Base-by-base conservation (phyloP, 2,329 filamentous ascomycete species). In the Sclerotinia glacialis region DNA sequence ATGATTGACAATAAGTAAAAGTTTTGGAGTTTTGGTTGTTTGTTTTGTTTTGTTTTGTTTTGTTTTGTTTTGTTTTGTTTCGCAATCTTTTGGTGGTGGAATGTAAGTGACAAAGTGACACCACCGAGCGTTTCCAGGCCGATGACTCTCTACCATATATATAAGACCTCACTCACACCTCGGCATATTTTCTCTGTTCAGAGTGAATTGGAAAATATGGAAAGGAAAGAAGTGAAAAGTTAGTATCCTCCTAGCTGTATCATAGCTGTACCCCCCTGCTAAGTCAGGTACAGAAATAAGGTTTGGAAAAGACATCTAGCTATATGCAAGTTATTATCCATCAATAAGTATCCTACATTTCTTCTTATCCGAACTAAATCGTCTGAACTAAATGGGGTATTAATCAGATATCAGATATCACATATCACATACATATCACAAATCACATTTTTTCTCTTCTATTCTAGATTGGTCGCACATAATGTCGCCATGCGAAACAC, bases 1-100 rank as follows among this genome's bases (percentile, higher is more conserved):
- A 47, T 23, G 56, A 59, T 47, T 59, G 56, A 59, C 56, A 47
- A 59, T 59, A 12, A 21, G 18, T 9, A 40, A 58, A 58, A 37
- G 37, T 37, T 37, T 37, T 37, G 37, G 37, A n/a, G 26, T 12
- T 28, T 58, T 23, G 26, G 23, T 16, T 44, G 26, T 26, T n/a
- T n/a, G 37, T 37, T 37, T 37, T 37, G 37, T 9, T 37, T 37
- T 37, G 11, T 37, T 37, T 37, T 37, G 34, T 5, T 44, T 46
- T 3, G 52, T 46, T 28, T 12, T 31, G 14, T 23, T 31, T 59
- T n/a, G 42, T 31, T n/a, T 54, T 34, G 52, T 54, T 54, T 37
- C n/a, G 5, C 44, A n/a, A n/a, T 46, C 21, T 31, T 54, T 46
- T 23, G 42, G 21, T 23, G 42, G 21, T n/a, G 56, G 56, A 60